Base-by-base conservation (phyloP, 768 basidiomycete species). In the Lentinula detonsa region DNA sequence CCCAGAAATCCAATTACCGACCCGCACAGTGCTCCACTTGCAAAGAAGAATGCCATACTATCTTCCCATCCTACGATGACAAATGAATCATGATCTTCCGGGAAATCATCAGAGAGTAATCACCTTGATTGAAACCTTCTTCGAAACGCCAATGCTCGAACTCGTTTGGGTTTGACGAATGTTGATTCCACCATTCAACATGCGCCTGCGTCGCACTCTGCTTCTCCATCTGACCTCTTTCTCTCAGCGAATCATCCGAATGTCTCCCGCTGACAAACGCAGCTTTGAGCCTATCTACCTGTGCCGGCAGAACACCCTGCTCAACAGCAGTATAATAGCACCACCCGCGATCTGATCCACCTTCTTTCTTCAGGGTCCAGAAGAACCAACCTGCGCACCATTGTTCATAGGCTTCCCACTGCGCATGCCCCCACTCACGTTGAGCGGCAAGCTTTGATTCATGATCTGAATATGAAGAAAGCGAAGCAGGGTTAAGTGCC, bases 291-390 rank as follows among this genome's bases (percentile, higher is more conserved):
- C 51, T 50, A 61, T 61, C 59, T 11, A 21, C 50, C 13, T 39
- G 76, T 0, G 67, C 18, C 0, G 89, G 90, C 65, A 91, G 81
- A 4, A 88, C 82, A 6, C 85, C 86, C 2, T 77, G 78, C 28
- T 76, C 76, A 1, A 83, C 80, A 0, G 88, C 86, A 70, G 91
- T 86, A 61, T 79, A 76, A 40, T 88, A 81, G 33, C 83, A 83
- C 92, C 91, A 93, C 0, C 91, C 91, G 4, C 74, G 79, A 73
- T 93, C 91, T 59, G 85, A 85, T 3, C 69, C 71, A 4, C 73
- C 68, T 54, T 85, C 79, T 71, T 92, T 91, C 76, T 86, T 91
- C 68, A 85, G 88, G 40, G 89, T 91, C 92, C 92, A 92, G 69
- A 89, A 93, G 74, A 86, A 93, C 81, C 83, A 89, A 4, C 92